A percentile compares a stretch with the other conserved stretches of the same genome.
Evolutionary conservation across 257 asterid species (phyloP).

Genomic region (Capsicum pubescens): DNA sequence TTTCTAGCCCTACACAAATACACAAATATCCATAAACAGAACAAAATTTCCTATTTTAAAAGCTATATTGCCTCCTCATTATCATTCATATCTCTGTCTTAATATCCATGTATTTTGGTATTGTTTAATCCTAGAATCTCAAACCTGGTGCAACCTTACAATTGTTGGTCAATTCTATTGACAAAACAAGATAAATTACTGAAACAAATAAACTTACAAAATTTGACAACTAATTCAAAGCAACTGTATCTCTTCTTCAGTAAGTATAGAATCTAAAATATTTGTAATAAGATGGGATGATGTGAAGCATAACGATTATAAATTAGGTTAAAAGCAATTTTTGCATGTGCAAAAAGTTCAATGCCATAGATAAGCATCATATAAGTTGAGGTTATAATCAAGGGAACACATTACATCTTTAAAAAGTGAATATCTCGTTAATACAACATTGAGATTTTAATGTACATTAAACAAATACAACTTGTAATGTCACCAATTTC

Average conservation of each 20-base stretch:
- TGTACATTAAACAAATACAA: no score
- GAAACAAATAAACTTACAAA: slow-evolving; percentile 12
- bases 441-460: no score
- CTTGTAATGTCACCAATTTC: no score
- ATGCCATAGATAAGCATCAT: neutral
- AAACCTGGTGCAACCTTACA: neutral
- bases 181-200: neutral
- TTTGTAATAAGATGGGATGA: slow-evolving; percentile 76
- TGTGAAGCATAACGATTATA: slow-evolving; percentile 64
- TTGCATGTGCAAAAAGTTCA: slow-evolving; percentile 44
- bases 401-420: no score
- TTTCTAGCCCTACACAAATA: no score
- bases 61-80: neutral
- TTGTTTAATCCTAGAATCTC: neutral
- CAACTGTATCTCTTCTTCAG: neutral
- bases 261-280: slow-evolving; percentile 35
- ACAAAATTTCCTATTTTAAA: neutral
- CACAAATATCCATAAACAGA: neutral
- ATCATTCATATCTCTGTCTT: neutral
- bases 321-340: slow-evolving; percentile 79
- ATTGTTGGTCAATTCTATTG: neutral
- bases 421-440: no score
- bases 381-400: neutral
- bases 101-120: neutral
- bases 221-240: neutral